phyloP scores from a whole-genome alignment of 2,329 filamentous ascomycete genomes.

The Apiospora phragmitis region DNA sequence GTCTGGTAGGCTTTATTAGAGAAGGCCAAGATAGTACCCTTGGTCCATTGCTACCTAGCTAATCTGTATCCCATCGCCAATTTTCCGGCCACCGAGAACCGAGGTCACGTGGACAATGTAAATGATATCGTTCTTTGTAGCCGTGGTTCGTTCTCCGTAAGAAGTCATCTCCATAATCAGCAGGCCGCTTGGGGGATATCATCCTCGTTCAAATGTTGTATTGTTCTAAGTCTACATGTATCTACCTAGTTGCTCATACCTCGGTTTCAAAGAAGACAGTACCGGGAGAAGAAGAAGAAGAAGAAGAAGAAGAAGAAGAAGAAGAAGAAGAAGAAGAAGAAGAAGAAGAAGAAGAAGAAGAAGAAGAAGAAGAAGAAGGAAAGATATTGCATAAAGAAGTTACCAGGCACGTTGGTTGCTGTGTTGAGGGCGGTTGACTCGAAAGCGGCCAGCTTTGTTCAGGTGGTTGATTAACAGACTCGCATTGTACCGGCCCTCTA shows the following conservation, averaged over 20 bases:
- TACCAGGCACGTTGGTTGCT: background rate
- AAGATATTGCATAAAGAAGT: background rate
- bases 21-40: too few species aligned
- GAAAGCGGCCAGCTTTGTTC: slow-evolving; percentile 4
- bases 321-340: too few species aligned
- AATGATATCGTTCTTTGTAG: background rate
- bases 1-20: background rate
- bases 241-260: background rate
- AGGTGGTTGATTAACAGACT: background rate
- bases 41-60: too few species aligned
- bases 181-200: background rate
- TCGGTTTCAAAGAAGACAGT: background rate
- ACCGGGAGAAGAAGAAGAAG: background rate
- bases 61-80: background rate
- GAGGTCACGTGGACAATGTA: background rate
- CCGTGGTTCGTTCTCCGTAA: background rate
- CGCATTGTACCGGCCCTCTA: background rate
- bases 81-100: background rate
- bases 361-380: too few species aligned
- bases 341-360: too few species aligned
- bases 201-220: background rate
- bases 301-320: too few species aligned
- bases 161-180: background rate
- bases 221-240: background rate
- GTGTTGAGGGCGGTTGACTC: background rate